Evolutionary conservation across 805 yeast genomes (phyloP).

Genomic region (Candida xyloterini): DNA sequence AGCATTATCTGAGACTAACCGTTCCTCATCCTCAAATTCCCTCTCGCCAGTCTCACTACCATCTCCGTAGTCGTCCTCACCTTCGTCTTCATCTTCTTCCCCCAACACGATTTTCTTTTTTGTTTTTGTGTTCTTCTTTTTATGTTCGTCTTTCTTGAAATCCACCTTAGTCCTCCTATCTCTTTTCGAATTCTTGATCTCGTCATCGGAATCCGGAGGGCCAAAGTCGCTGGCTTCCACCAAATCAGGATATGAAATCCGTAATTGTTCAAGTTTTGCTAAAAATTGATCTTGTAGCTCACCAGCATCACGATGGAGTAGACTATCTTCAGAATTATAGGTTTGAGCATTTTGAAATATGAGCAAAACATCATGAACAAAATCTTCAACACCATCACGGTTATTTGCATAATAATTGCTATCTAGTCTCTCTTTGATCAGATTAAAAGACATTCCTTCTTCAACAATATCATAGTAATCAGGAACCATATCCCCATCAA

Average conservation of each 20-base stretch:
- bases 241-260: constrained; percentile 27
- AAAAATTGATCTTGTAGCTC: constrained; percentile 54
- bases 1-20: constrained; percentile 1
- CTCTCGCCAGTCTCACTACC: constrained; percentile 7
- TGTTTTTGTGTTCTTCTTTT: constrained; percentile 3
- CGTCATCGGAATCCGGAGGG: constrained; percentile 2
- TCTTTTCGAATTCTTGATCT: neutral
- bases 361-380: constrained; percentile 54
- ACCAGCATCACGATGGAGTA: constrained; percentile 68
- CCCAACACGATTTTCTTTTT: constrained; percentile 13
- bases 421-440: constrained; percentile 52
- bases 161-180: constrained; percentile 1
- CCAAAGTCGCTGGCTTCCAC: constrained; percentile 20
- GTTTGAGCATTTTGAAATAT: constrained; percentile 77
- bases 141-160: neutral
- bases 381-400: constrained; percentile 51
- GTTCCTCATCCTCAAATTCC: constrained; percentile 7
- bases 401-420: constrained; percentile 47
- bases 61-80: constrained; percentile 4
- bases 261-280: constrained; percentile 36
- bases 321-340: constrained; percentile 72
- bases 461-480: constrained; percentile 74
- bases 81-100: constrained; percentile 10
- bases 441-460: constrained; percentile 69
- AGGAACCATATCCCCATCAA: constrained; percentile 68